Conservation (phyloP, 2,329 filamentous ascomycete species). For the Monosporascus sp. region DNA sequence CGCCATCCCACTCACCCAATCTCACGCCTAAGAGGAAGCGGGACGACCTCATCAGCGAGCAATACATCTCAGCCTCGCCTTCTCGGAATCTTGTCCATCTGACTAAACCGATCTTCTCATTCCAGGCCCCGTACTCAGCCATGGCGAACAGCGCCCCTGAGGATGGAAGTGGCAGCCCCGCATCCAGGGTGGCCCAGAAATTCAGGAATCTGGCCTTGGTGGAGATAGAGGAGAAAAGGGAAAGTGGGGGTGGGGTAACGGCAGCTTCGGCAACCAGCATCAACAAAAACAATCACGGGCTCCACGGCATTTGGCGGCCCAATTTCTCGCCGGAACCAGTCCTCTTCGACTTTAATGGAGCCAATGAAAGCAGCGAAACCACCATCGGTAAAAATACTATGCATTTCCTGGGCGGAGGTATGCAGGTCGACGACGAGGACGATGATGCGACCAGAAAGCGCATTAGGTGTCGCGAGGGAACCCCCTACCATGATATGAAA, state of each 20-base stretch:
- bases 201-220: slow-evolving; percentile 46
- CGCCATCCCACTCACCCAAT: slow-evolving; percentile 8
- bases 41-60: slow-evolving; percentile 26
- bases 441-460: slow-evolving; percentile 32
- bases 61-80: slow-evolving; percentile 25
- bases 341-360: slow-evolving; percentile 25
- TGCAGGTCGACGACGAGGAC: slow-evolving; percentile 27
- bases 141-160: slow-evolving; percentile 23
- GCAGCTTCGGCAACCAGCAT: slow-evolving; percentile 10
- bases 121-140: slow-evolving; percentile 30
- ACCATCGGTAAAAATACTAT: background rate
- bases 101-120: slow-evolving; percentile 36
- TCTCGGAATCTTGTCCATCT: slow-evolving; percentile 11
- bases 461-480: slow-evolving; percentile 27
- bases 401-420: slow-evolving; percentile 9
- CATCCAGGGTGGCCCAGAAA: slow-evolving; percentile 44
- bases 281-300: slow-evolving; percentile 1
- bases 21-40: slow-evolving; percentile 44
- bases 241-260: slow-evolving; percentile 33
- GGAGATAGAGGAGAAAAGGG: slow-evolving; percentile 2
- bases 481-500: slow-evolving; percentile 1
- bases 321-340: slow-evolving; percentile 14
- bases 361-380: slow-evolving; percentile 4
- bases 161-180: slow-evolving; percentile 48
- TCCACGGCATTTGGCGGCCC: slow-evolving; percentile 1